Evolutionary conservation across 305 asterid species (phyloP), one percentile per base, ranked within the genome.

Genomic region (Fraxinus platypoda): DNA sequence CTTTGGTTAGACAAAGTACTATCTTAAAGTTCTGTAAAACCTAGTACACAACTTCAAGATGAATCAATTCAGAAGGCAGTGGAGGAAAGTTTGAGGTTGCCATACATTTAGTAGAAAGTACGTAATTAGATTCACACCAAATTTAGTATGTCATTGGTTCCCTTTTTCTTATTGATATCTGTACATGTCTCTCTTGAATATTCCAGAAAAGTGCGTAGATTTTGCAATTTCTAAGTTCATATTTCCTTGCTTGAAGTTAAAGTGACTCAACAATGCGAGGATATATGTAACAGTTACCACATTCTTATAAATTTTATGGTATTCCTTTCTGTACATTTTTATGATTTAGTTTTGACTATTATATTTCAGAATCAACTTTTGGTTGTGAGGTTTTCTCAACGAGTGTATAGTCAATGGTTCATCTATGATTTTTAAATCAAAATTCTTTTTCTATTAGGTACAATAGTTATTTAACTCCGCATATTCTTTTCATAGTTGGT

Each of bases 241-340:
- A n/a, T 54, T 54, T 57, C 8, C 71, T 62, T 23, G 54, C 30
- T 9, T 6, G 25, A 43, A 68, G 33, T 74, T 28, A 57, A 23
- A 43, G 75, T 75, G 37, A 79, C 41, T 81, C 28, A 62, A 8
- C 34, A 62, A 59, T 75, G 78, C 6, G 57, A 81, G 7, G 12
- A 54, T 8, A 52, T 30, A 6, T 8, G 17, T 57, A n/a, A n/a
- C 25, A 4, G 4, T 49, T 49, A 15, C 21, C 46, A 38, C 46
- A 8, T 38, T 8, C 11, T 38, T 38, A 38, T 17, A 15, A 15
- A 49, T 49, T 49, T 49, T 49, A 17, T 17, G 8, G 64, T 52
- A 52, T 52, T 52, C 23, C 62, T 52, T 52, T 52, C 25, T 4
- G 6, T 6, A 15, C 19, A 12, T 49, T 49, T 52, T 52, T 17